These are phyloP conservation scores for Hericium erinaceus DNA, from an alignment of 768 basidiomycete species.

Conservation along the genomic window DNA sequence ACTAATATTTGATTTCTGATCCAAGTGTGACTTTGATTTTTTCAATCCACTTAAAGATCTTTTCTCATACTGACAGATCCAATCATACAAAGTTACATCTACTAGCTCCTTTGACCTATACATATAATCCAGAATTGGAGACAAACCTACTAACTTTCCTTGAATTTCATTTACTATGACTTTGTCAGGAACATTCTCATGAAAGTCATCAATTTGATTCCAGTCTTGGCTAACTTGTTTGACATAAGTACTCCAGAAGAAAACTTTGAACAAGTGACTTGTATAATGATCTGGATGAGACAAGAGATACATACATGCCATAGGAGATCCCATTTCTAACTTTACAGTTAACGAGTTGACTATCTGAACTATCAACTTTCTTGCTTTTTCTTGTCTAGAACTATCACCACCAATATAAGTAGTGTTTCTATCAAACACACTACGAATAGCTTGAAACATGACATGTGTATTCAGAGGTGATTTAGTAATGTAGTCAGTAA, in stretches of 20 bases:
- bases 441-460: constrained; percentile 25
- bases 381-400: constrained; percentile 13
- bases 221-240: constrained; percentile 15
- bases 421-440: constrained; percentile 16
- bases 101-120: constrained; percentile 15
- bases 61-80: constrained; percentile 1
- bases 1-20: no score
- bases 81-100: constrained; percentile 21
- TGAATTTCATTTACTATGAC: constrained; percentile 12
- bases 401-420: constrained; percentile 14
- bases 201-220: not conserved
- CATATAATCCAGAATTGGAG: constrained; percentile 26
- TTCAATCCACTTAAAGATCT: not conserved
- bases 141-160: constrained; percentile 14
- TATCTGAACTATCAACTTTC: constrained; percentile 26
- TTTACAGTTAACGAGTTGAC: constrained; percentile 27
- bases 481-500: constrained; percentile 38
- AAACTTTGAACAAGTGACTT: constrained; percentile 23
- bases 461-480: constrained; percentile 27
- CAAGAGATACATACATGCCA: constrained; percentile 27
- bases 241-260: constrained; percentile 27
- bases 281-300: constrained; percentile 32
- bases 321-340: constrained; percentile 28
- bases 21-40: not conserved
- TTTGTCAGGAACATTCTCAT: constrained; percentile 1